Evolutionary conservation across 352 stramenopile genomes (phyloP), one percentile per base, ranked within the genome.

Genomic region (Pythium pyrilobum): DNA sequence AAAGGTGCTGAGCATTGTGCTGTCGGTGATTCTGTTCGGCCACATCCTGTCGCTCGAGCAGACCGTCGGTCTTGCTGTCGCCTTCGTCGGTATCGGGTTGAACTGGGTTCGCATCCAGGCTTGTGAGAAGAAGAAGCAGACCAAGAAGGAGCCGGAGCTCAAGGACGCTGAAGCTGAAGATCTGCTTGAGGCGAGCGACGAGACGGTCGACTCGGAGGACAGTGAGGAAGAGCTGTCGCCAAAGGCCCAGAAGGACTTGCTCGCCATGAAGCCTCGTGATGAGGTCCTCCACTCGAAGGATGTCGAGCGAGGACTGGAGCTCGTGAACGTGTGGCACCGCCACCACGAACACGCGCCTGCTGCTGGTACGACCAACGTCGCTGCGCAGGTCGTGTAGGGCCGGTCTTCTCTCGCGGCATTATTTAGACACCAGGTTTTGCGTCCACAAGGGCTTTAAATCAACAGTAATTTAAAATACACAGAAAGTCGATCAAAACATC

Each of bases 1-100:
- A 34, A 94, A 94, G 46, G 83, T 94, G 46, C 62, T 94, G 21
- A 92, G 79, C 54, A 90, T 94, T 34, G 80, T 89, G 58, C 63
- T 92, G 3, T 94, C 83, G 11, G 80, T 92, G n/a, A 59, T 91
- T 23, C 56, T 90, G 5, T 94, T 94, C 37, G 78, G 80, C 31
- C 83, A 94, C 62, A 69, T 90, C 9, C 56, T 94, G 27, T 83
- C 73, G 15, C 37, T 71, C 25, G 70, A 88, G 41, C 83, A 94
- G 66, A 74, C 62, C 4, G 36, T 87, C 16, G 83, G 83, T 58
- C 63, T 94, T 1, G 60, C 60, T 12, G 52, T 92, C 0, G 74
- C 77, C 3, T 94, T 94, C 41, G 3, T 72, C 5, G 83, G 81
- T 44, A 91, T 94, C 28, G 77, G 75, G 0, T 53, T 90, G n/a